A percentile compares a stretch with the other conserved stretches of the same genome.
phyloP scores from a whole-genome alignment of 106 monocot genomes.

The Agapanthus africanus region DNA sequence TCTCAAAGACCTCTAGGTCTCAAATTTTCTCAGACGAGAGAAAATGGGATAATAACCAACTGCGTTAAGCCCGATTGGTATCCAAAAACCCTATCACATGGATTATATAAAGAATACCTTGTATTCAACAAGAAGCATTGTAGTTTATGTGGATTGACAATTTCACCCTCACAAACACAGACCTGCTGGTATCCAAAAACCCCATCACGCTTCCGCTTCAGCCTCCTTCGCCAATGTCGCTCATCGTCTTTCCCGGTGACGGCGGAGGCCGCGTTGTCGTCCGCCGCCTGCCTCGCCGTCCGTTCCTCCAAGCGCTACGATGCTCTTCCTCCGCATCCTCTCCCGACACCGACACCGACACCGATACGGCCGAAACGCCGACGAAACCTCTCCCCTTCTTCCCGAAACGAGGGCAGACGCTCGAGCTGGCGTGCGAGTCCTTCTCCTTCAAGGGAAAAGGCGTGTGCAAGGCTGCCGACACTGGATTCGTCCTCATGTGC shows the following conservation, averaged over 20 bases:
- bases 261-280: neutral
- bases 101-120: no score
- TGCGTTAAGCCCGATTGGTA: no score
- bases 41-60: no score
- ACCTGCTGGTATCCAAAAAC: no score
- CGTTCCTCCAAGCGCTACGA: slow-evolving; percentile 13
- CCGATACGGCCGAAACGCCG: slow-evolving; percentile 25
- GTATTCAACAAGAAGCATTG: no score
- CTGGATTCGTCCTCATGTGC: slow-evolving; percentile 80
- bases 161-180: no score
- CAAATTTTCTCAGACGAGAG: no score
- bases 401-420: slow-evolving; percentile 49
- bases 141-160: no score
- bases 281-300: neutral
- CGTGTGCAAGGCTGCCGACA: slow-evolving; percentile 55
- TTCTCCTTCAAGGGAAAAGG: slow-evolving; percentile 67
- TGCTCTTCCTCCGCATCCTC: slow-evolving; percentile 8
- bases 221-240: no score
- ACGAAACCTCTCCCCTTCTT: slow-evolving; percentile 52
- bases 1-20: no score
- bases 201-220: no score
- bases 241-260: slow-evolving; percentile 2
- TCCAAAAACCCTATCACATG: no score
- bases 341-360: neutral
- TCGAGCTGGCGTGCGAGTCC: slow-evolving; percentile 64